Base-by-base conservation (phyloP, 2,329 filamentous ascomycete species). In the Juglanconis sp. region DNA sequence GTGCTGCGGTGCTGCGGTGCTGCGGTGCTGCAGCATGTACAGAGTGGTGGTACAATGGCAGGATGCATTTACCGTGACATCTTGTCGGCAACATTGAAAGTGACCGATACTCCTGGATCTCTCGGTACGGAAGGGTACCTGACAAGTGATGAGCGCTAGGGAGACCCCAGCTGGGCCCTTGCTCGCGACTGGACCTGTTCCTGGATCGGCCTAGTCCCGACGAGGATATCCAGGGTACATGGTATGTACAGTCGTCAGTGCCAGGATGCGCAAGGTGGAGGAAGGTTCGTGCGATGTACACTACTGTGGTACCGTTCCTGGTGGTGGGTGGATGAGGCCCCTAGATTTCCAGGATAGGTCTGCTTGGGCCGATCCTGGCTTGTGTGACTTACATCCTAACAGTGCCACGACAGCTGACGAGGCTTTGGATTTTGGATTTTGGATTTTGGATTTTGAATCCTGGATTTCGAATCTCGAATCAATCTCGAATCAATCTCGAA, bases 131-230 rank as follows among this genome's bases (percentile, higher is more conserved):
- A 40, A 38, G 53, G 44, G 35, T 47, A 47, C 42, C n/a, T 36
- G 50, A 9, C 9, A 36, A 38, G 50, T 5, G 38, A n/a, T 48
- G 3, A n/a, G 5, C 24, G 24, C 32, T 34, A 40, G 13, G 53
- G 34, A 32, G 31, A 24, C 2, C 34, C 53, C 46, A 31, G 46
- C 17, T 17, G 46, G 24, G 5, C 8, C 31, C 54, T 42, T 32
- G 47, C 24, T 24, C 15, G 10, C 40, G 48, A 31, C 40, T 51
- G 55, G 55, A 32, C 44, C 35, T 36, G 55, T 57, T 57, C 55
- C 55, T 57, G 55, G 47, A 57, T 57, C 17, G 24, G 48, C 17
- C n/a, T 38, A 38, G 15, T 15, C 51, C 51, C 9, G 15, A 35
- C 31, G 17, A 6, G 34, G 47, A 32, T 32, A 32, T 9, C 11